Base-by-base conservation (phyloP, 75 land plant species). In the Pinus taeda region DNA sequence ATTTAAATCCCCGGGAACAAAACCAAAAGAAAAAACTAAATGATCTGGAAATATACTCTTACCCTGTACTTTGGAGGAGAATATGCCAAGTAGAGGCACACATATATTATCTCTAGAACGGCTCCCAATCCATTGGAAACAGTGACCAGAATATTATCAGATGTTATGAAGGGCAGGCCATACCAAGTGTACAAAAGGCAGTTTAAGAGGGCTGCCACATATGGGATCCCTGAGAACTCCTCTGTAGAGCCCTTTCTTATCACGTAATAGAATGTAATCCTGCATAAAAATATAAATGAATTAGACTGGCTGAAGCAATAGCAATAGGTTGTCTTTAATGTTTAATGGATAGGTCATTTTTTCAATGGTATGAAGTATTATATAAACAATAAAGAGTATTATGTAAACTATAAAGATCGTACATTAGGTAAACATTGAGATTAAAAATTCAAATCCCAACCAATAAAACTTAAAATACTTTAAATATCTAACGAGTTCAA, bases 171-270 rank as follows among this genome's bases (percentile, higher is more conserved):
- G 13, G 94, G 94, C 61, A 85, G 61, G 15, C 90, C 92, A 77
- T 92, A 92, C 88, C 90, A 88, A 55, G 90, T 80, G 76, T 91
- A 92, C 0, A 94, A 74, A 81, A 92, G 86, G 77, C 91, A 92
- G 75, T 90, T 94, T 60, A 89, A 81, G n/a, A 92, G 88, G 6
- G 95, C 92, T 59, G 86, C 30, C 17, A 89, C 78, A 76, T 94
- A 94, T 6, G 95, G 97, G 15, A 94, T 49, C 36, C 90, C 90
- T 24, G 91, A 90, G 77, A 83, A 94, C 65, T 82, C 88, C 76
- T 88, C 92, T 11, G 92, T 90, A 67, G 89, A 84, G 64, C 80
- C 83, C 85, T 80, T 90, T 84, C 60, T 88, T 56, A 89, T 77
- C 2, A 94, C 90, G 77, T 88, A 83, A 42, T 71, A 75, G 67